A percentile compares a stretch with the other conserved stretches of the same genome.
Conservation (phyloP, 805 yeast species). For the Suhomyces faveliae region DNA sequence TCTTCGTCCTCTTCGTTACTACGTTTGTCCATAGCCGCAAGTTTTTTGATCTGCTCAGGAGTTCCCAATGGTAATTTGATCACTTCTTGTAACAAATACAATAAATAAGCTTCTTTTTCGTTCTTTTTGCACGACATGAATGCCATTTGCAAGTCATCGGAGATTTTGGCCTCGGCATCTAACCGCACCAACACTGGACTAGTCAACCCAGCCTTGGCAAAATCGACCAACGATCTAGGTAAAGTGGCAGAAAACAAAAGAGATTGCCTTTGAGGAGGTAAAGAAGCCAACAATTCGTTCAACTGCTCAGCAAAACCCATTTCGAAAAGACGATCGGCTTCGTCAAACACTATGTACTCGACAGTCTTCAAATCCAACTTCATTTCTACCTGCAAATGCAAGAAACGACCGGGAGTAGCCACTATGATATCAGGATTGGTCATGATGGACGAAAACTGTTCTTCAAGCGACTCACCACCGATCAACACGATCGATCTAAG, state of each 20-base stretch:
- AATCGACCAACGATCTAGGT: slow-evolving; percentile 88
- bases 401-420: slow-evolving; percentile 97
- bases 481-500: slow-evolving; percentile 77
- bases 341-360: slow-evolving; percentile 93
- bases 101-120: slow-evolving; percentile 86
- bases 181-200: slow-evolving; percentile 91
- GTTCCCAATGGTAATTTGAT: slow-evolving; percentile 83
- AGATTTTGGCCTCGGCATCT: slow-evolving; percentile 88
- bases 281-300: slow-evolving; percentile 79
- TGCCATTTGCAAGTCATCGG: slow-evolving; percentile 88
- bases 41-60: slow-evolving; percentile 57
- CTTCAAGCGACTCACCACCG: slow-evolving; percentile 99
- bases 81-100: slow-evolving; percentile 75
- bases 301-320: slow-evolving; percentile 94
- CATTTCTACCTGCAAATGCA: slow-evolving; percentile 97
- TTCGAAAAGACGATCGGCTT: slow-evolving; percentile 95
- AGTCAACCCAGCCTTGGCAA: slow-evolving; percentile 93
- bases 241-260: slow-evolving; percentile 91
- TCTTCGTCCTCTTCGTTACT: slow-evolving; percentile 55
- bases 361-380: slow-evolving; percentile 74
- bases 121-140: slow-evolving; percentile 76
- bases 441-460: slow-evolving; percentile 91
- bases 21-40: slow-evolving; percentile 47
- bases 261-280: slow-evolving; percentile 84
- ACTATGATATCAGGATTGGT: slow-evolving; percentile 90